A percentile compares a stretch with the other conserved stretches of the same genome.
Evolutionary conservation across 331 rosid genomes (phyloP).

Genomic region (Quercus lobata): DNA sequence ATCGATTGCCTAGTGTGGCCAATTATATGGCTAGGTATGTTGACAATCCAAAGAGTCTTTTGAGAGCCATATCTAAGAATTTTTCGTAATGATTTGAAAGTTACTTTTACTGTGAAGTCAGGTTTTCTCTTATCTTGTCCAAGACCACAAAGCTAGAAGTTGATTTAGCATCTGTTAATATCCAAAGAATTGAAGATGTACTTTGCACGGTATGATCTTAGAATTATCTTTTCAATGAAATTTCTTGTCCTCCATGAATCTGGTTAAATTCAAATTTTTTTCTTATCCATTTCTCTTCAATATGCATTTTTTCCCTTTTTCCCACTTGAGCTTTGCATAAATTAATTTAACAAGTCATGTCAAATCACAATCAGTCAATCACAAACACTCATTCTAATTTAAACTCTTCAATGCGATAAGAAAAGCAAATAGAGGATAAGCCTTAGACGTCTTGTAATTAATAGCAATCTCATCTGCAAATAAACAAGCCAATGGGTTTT

Average conservation of each 20-base stretch:
- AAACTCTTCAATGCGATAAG: neutral
- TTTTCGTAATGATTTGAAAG: neutral
- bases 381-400: neutral
- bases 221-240: neutral
- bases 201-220: constrained; percentile 46
- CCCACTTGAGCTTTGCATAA: neutral
- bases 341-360: neutral
- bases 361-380: no score
- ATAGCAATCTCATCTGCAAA: neutral
- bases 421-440: neutral
- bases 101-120: constrained; percentile 18
- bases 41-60: neutral
- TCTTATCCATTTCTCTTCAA: neutral
- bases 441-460: neutral
- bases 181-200: constrained; percentile 42
- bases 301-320: neutral
- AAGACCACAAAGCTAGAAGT: constrained; percentile 48
- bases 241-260: neutral
- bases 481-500: no score
- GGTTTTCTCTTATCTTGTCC: constrained; percentile 81
- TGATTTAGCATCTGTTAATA: constrained; percentile 45
- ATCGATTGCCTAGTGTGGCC: constrained; percentile 37
- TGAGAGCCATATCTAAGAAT: neutral
- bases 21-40: constrained; percentile 77
- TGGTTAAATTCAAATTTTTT: neutral